Base-by-base conservation (phyloP, 345 rosid genomes). In the Hypericum perforatum region DNA sequence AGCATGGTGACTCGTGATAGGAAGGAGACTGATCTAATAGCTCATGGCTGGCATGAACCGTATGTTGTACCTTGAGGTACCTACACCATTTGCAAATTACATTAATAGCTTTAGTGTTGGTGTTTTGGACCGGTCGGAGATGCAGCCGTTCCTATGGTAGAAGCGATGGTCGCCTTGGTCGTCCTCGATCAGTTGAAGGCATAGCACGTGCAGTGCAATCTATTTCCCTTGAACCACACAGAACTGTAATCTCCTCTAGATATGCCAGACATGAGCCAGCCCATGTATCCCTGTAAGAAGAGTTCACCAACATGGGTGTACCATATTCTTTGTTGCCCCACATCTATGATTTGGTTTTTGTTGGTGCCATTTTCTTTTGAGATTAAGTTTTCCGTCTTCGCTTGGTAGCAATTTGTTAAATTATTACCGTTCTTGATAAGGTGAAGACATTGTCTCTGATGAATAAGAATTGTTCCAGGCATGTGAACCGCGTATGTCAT, bases 41-140 rank as follows among this genome's bases (percentile, higher is more conserved):
- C 94, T 0, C 94, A 95, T 5, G 98, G 98, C 47, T 95, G 97
- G 51, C 97, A 88, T 65, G 98, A 88, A 76, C 98, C 97, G 5
- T 92, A 97, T 59, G 95, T 92, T 52, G 95, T 82, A 57, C 95
- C 97, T n/a, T 73, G 97, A 76, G 98, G 98, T 92, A 71, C 32
- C 4, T 22, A 4, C 16, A 9, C 6, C 9, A 10, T 37, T 22
- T 37, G 16, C 16, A 10, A 29, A 45, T 22, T 22, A 22, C 32
- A 22, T 22, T 22, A 4, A 22, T 22, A 22, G 32, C 4, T 22
- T 22, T 22, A 22, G 32, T 22, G 1, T 22, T 22, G 32, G 55
- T 4, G 32, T 22, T 22, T 22, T 22, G 2, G 32, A 1, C 32
- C 32, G 32, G 32, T 22, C 32, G 32, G 32, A 22, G 4, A 37